These are phyloP conservation scores for Coniella lustricola DNA, from an alignment of 2,329 filamentous ascomycete genomes.

Conservation along the genomic window DNA sequence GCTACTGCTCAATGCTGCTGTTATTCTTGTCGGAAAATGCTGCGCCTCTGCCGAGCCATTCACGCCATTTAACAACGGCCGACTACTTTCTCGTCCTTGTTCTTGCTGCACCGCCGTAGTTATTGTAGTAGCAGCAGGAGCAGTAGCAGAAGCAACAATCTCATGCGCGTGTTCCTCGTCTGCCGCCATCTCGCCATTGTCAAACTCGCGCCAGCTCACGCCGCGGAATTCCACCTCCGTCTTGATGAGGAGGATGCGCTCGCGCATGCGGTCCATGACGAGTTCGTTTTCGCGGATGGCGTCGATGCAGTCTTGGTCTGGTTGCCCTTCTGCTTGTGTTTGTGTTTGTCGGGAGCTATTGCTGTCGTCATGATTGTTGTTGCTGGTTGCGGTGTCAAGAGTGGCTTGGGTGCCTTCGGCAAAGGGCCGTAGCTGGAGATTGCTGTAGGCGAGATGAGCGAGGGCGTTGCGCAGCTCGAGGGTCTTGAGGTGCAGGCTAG, in stretches of 20 bases:
- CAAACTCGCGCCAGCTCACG: slow-evolving; percentile 49
- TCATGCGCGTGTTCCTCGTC: slow-evolving; percentile 29
- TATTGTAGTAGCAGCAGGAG: slow-evolving; percentile 15
- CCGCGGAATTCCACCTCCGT: slow-evolving; percentile 57
- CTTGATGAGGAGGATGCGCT: slow-evolving; percentile 57
- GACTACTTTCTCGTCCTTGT: background rate
- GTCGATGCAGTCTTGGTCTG: slow-evolving; percentile 66
- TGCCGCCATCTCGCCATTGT: slow-evolving; percentile 38
- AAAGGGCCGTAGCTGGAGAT: slow-evolving; percentile 64
- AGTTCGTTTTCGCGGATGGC: slow-evolving; percentile 65
- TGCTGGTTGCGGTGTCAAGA: slow-evolving; percentile 19
- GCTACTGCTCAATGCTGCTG: slow-evolving; percentile 4
- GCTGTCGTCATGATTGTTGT: too few species aligned
- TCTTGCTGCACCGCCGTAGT: background rate
- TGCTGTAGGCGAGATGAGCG: slow-evolving; percentile 65
- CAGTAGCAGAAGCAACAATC: too few species aligned
- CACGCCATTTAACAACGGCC: slow-evolving; percentile 19
- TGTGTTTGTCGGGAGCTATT: too few species aligned
- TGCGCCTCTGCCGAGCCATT: slow-evolving; percentile 18
- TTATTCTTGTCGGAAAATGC: background rate
- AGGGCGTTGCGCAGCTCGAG: slow-evolving; percentile 71
- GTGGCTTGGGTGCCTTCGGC: slow-evolving; percentile 42
- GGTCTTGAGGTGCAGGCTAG: slow-evolving; percentile 64
- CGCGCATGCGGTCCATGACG: slow-evolving; percentile 62
- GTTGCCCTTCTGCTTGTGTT: slow-evolving; percentile 15